phyloP scores from a whole-genome alignment of 441 rosid genomes.

The Lepidium campestre region DNA sequence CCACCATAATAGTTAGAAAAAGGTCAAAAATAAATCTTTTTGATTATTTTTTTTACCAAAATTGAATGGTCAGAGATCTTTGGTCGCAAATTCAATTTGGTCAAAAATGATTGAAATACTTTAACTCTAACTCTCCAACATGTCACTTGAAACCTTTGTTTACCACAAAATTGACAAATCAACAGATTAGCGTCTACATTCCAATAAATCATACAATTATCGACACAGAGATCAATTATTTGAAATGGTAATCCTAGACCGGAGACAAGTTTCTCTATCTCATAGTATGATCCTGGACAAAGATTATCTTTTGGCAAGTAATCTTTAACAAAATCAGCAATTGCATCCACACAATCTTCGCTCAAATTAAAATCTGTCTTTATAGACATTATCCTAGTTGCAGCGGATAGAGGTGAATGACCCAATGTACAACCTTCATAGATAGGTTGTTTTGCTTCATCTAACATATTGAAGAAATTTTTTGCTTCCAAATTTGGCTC shows the following conservation, averaged over 20 bases:
- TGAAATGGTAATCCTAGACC: not conserved
- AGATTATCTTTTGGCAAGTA: not conserved
- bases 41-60: too few relatives aligned
- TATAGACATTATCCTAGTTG: not conserved
- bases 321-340: not conserved
- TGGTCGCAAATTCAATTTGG: too few relatives aligned
- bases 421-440: not conserved
- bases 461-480: not conserved
- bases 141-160: not conserved
- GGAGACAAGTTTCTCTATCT: not conserved
- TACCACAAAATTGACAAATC: not conserved
- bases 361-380: not conserved
- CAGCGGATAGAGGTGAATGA: not conserved
- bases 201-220: not conserved
- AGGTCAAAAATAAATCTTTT: too few relatives aligned
- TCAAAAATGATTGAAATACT: too few relatives aligned
- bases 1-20: too few relatives aligned
- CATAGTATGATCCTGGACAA: not conserved
- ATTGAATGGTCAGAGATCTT: too few relatives aligned
- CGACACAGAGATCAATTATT: not conserved
- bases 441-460: not conserved
- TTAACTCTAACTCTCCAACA: not conserved
- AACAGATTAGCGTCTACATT: not conserved
- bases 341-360: not conserved
- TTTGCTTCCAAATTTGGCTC: not conserved